Conservation (phyloP, 139 green algal genomes). For the Picochlorum costavermella region DNA sequence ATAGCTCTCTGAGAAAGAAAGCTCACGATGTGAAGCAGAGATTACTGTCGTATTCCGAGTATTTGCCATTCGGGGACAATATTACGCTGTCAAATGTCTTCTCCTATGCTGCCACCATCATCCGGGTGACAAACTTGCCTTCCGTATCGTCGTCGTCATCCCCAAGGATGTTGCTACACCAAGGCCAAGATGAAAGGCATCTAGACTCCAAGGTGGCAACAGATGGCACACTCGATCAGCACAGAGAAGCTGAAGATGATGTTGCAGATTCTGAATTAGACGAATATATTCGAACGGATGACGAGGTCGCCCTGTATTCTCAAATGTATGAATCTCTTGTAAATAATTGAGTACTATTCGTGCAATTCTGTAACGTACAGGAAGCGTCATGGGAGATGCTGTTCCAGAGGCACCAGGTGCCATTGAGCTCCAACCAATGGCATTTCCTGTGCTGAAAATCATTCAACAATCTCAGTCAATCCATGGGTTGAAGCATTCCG, state of each 20-base stretch:
- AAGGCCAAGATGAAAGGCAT: too few relatives aligned
- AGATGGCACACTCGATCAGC: background rate
- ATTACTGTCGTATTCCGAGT: background rate
- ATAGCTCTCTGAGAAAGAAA: background rate
- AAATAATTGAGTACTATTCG: too few relatives aligned
- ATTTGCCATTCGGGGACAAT: constrained; percentile 1
- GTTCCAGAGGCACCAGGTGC: background rate
- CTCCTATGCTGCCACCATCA: background rate
- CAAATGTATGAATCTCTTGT: constrained; percentile 2
- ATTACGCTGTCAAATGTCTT: constrained; percentile 5
- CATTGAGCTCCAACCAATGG: background rate
- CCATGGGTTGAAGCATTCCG: constrained; percentile 29
- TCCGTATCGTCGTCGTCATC: background rate
- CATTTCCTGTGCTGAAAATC: background rate
- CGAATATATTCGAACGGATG: constrained; percentile 6
- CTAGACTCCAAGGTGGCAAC: too few relatives aligned
- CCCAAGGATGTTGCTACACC: background rate
- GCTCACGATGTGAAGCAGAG: background rate
- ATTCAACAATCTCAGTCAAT: constrained; percentile 14
- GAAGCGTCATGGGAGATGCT: too few relatives aligned
- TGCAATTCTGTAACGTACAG: too few relatives aligned
- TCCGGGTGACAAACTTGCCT: constrained; percentile 2
- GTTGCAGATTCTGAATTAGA: constrained; percentile 9
- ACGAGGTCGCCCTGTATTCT: constrained; percentile 4
- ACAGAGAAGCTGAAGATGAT: background rate